Evolutionary conservation across 202 grass and related monocot genomes (phyloP).

Genomic region (Musa balbisiana): DNA sequence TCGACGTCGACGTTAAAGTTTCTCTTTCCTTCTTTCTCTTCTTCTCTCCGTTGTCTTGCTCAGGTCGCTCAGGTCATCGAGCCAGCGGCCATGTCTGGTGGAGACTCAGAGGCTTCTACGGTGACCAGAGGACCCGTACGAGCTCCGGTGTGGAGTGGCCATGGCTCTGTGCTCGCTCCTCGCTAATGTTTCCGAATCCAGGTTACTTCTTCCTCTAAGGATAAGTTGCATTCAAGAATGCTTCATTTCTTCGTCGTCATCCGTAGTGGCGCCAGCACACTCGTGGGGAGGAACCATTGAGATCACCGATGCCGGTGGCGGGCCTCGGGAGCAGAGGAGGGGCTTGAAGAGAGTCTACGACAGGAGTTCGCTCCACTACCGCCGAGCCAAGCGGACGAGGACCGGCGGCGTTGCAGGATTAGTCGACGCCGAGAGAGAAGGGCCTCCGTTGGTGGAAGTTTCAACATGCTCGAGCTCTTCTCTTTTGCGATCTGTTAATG

Average conservation of each 20-base stretch:
- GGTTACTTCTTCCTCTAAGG: slow-evolving; percentile 25
- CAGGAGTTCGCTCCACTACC: slow-evolving; percentile 29
- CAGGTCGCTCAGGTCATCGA: neutral
- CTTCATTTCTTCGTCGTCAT: slow-evolving; percentile 25
- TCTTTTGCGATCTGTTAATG: slow-evolving; percentile 33
- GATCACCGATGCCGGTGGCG: slow-evolving; percentile 21
- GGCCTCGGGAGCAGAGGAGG: slow-evolving; percentile 27
- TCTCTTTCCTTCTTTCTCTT: neutral
- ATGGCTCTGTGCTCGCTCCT: slow-evolving; percentile 31
- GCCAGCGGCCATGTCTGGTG: neutral
- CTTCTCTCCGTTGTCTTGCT: neutral
- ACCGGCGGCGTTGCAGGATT: slow-evolving; percentile 27
- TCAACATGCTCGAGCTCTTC: too few relatives aligned
- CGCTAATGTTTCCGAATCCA: slow-evolving; percentile 19
- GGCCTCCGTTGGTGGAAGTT: slow-evolving; percentile 24
- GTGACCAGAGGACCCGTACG: slow-evolving; percentile 26
- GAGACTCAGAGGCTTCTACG: slow-evolving; percentile 16
- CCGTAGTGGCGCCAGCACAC: slow-evolving; percentile 42
- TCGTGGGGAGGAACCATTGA: slow-evolving; percentile 49
- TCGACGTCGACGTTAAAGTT: neutral
- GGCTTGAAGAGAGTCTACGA: slow-evolving; percentile 57
- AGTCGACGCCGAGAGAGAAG: slow-evolving; percentile 19
- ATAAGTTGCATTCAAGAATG: neutral
- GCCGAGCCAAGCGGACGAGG: slow-evolving; percentile 60
- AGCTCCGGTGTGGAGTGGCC: slow-evolving; percentile 37